Percentiles rank a stretch among this genome's conserved stretches.
phyloP scores from a whole-genome alignment of 169 alveolate genomes.

The Hepatocystis sp. region DNA sequence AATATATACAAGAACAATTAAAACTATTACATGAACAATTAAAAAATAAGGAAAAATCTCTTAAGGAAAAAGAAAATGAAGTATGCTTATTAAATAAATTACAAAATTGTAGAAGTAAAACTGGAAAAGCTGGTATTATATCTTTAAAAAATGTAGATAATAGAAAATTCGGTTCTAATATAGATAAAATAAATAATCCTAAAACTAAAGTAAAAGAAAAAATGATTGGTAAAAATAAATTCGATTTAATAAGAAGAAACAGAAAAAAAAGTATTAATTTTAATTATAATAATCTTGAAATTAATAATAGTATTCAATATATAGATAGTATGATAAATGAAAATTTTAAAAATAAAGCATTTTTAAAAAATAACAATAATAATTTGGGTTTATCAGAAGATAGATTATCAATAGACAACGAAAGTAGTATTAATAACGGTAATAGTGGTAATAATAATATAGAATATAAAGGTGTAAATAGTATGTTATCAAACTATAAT shows the following conservation, averaged over 20 bases:
- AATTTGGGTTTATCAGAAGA: constrained; percentile 45
- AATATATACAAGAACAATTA: constrained; percentile 67
- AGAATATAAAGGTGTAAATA: constrained; percentile 11
- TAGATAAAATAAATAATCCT: constrained; percentile 33
- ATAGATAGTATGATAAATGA: constrained; percentile 74
- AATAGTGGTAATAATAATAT: not conserved
- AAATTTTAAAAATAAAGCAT: constrained; percentile 56
- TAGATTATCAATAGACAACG: not conserved
- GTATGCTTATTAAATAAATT: constrained; percentile 44
- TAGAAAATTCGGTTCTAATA: constrained; percentile 28
- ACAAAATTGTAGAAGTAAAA: constrained; percentile 58
- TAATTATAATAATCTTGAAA: constrained; percentile 61
- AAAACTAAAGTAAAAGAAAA: constrained; percentile 53
- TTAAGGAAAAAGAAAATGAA: constrained; percentile 70
- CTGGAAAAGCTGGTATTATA: constrained; percentile 66
- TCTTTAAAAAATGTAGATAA: constrained; percentile 56
- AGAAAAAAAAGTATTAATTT: constrained; percentile 71
- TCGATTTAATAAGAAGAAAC: constrained; percentile 50
- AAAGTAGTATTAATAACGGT: constrained; percentile 3
- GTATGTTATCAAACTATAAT: not conserved
- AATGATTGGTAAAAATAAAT: constrained; percentile 49
- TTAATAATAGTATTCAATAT: constrained; percentile 73
- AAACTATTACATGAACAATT: constrained; percentile 66
- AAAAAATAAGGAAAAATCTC: constrained; percentile 65
- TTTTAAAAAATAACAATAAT: constrained; percentile 40